Percentiles rank a stretch among this genome's conserved stretches.
Evolutionary conservation across 1,284 basidiomycete genomes (phyloP).

Genomic region (Sporisorium scitamineum): DNA sequence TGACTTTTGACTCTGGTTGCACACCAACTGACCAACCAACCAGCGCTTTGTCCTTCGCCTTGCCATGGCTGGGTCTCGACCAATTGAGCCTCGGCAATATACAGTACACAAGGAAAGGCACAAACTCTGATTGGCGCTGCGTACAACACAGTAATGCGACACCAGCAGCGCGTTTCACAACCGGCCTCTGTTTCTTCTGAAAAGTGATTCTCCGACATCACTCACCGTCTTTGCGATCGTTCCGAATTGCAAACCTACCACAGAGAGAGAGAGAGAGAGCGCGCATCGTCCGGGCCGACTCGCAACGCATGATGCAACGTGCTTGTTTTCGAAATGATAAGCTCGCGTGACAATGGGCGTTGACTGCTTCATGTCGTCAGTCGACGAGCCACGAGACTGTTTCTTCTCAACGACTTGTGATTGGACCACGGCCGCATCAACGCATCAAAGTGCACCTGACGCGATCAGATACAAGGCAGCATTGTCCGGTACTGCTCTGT

Average conservation of each 20-base stretch:
- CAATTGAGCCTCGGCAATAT: background rate
- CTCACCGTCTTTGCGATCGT: no score
- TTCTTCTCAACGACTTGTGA: background rate
- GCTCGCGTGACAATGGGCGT: background rate
- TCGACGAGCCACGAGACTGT: background rate
- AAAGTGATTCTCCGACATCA: background rate
- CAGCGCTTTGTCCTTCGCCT: background rate
- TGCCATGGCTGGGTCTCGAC: background rate
- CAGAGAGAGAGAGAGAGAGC: background rate
- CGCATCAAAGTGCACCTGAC: slow-evolving; percentile 1
- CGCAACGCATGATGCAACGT: background rate
- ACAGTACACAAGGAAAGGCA: no score
- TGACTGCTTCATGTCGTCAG: background rate
- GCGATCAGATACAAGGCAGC: slow-evolving; percentile 9
- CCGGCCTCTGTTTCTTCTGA: background rate
- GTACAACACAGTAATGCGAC: background rate
- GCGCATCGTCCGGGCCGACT: background rate
- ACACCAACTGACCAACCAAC: no score
- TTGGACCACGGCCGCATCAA: slow-evolving; percentile 1
- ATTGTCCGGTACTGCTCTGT: background rate
- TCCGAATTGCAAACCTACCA: background rate
- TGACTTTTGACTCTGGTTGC: no score
- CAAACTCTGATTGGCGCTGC: background rate
- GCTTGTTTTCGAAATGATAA: background rate
- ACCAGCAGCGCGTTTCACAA: background rate